Base-by-base conservation (phyloP, 306 rosid species). In the Prunus salicina region DNA sequence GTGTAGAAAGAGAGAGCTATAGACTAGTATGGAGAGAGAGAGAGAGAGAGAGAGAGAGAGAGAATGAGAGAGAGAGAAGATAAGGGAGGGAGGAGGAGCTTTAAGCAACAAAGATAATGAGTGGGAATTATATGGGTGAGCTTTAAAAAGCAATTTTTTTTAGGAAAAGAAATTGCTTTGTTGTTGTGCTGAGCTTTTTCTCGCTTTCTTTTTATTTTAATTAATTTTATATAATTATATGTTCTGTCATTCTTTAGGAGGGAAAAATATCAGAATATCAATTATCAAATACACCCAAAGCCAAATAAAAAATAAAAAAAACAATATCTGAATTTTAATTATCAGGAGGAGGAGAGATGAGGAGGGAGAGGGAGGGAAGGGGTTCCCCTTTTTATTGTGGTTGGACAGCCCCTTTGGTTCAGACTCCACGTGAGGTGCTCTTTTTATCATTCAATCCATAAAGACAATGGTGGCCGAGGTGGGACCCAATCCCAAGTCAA, bases 381-480 rank as follows among this genome's bases (percentile, higher is more conserved):
- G 80, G 69, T 82, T 68, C 5, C 65, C 85, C 78, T 82, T 93
- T 87, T 80, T 74, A 83, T 86, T 84, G 91, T 93, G 98, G 97
- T 84, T 86, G 96, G 93, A 89, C 97, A 88, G 96, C 38, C 77
- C 87, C 89, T 88, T 89, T 89, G 93, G 92, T 84, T 92, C 98
- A 92, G 98, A 89, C 74, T 88, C 99, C 99, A 95, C 97, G 98
- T 95, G 99, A 91, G 99, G 91, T 91, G 99, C 98, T 89, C 94
- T 86, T 92, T 93, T 87, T 87, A 91, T 89, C 81, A 90, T 93
- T 93, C 89, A 93, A 90, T 88, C 92, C 93, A 87, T 86, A 88
- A 91, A 92, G 96, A 91, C 93, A 87, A 79, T 86, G 96, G 96
- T 84, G 96, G 91, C 85, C 87, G 55, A 76, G n/a, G 86, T 87